Base-by-base conservation (phyloP, 768 basidiomycete species). In the Chalciporus pseudorubinellus region DNA sequence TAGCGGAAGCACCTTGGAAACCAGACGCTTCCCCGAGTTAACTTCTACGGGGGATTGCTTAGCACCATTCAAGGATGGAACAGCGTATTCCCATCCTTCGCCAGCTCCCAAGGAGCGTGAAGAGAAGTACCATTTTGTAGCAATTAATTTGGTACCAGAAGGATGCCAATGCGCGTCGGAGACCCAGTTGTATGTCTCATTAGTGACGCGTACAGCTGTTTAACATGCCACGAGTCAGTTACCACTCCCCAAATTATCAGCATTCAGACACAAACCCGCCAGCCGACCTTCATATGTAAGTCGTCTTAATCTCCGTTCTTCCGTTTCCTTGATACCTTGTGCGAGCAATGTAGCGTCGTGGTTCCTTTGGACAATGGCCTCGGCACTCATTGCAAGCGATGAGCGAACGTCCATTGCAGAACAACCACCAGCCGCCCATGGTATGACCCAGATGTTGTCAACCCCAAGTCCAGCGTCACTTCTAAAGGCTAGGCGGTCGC, bases 91-190 rank as follows among this genome's bases (percentile, higher is more conserved):
- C 87, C 87, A 89, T 38, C 80, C 84, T 72, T 89, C 87, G 2
- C 84, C 85, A 1, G 84, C 85, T 31, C 83, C 84, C 28, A 88
- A 71, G 44, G 82, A 83, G 7, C 87, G 80, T 4, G 45, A 56
- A 6, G 80, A 81, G 21, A 82, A 87, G 56, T 87, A 88, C 86
- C 87, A 87, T 63, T 89, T 89, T 11, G 86, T 88, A n/a, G 86
- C 84, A 47, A 89, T 70, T 16, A 89, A 66, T 56, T 75, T 82
- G 26, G 66, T 58, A 1, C 84, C 84, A 10, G 80, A 81, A 4
- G 85, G 83, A 59, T 89, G 84, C 73, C 85, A 88, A 40, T 83
- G 79, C 6, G 84, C 75, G 50, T 87, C 87, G 22, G 80, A 79
- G 4, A 88, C 75, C 77, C 78, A 86, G 61, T 86, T 77, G 57